phyloP scores from a whole-genome alignment of 371 early-diverging fungal genomes.

The Zychaea mexicana region DNA sequence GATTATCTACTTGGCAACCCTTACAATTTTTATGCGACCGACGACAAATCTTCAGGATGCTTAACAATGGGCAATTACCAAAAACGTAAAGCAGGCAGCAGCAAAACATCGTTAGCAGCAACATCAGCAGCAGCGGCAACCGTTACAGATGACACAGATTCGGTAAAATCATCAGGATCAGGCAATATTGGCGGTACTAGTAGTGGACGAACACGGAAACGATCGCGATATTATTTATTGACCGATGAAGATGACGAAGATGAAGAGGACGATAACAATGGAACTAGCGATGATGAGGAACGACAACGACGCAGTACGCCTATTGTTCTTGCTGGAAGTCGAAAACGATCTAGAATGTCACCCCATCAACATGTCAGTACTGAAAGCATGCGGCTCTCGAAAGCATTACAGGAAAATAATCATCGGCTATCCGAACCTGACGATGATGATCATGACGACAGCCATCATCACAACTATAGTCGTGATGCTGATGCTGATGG shows the following conservation, averaged over 20 bases:
- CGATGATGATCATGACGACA: not conserved
- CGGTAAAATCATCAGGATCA: conserved; percentile 12
- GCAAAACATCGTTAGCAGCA: not conserved
- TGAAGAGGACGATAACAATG: conserved; percentile 6
- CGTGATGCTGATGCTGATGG: not conserved
- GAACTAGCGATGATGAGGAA: conserved; percentile 6
- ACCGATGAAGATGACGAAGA: conserved; percentile 17
- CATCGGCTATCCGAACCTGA: not conserved
- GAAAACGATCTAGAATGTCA: conserved; percentile 10
- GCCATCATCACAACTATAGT: not conserved
- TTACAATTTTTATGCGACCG: conserved; percentile 34
- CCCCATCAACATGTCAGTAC: not conserved
- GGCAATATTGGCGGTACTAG: not conserved
- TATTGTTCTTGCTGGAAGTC: conserved; percentile 16
- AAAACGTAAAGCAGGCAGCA: conserved; percentile 20
- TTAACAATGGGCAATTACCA: conserved; percentile 51
- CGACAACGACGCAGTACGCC: conserved; percentile 2
- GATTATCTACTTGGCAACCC: conserved; percentile 50
- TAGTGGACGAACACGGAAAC: not conserved
- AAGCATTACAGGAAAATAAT: not conserved
- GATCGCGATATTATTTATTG: not conserved
- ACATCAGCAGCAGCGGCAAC: not conserved
- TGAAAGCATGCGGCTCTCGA: not conserved
- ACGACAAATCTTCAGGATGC: conserved; percentile 40
- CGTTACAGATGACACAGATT: conserved; percentile 14